These are phyloP conservation scores for Neophaeococcomyces aloes DNA, from an alignment of 2,329 filamentous ascomycete species.

Conservation along the genomic window DNA sequence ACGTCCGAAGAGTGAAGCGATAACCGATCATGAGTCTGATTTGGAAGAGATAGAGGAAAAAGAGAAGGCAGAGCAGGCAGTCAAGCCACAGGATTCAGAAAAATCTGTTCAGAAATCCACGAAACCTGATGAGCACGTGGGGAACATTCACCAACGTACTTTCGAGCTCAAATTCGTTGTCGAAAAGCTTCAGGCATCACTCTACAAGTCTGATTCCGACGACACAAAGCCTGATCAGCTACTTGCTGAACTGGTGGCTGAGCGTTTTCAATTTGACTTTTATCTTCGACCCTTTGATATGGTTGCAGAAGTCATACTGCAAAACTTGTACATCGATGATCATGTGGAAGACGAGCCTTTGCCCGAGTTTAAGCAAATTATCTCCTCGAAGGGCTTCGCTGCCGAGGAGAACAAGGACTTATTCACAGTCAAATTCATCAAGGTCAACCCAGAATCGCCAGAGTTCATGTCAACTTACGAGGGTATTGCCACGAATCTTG, in stretches of 20 bases:
- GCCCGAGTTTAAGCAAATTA: conserved; percentile 89
- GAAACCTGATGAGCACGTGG: no score
- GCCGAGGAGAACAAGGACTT: conserved; percentile 66
- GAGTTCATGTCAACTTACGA: conserved; percentile 90
- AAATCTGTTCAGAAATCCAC: no score
- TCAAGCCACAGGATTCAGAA: no score
- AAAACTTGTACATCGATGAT: conserved; percentile 81
- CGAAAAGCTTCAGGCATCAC: conserved; percentile 81
- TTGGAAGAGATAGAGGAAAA: conserved; percentile 50
- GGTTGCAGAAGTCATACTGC: conserved; percentile 79
- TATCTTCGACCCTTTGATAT: conserved; percentile 86
- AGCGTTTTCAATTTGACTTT: conserved; percentile 77
- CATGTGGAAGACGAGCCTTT: conserved; percentile 79
- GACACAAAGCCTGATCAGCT: conserved; percentile 65
- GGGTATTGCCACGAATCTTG: conserved; percentile 85
- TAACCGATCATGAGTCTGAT: conserved; percentile 61
- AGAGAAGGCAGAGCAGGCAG: conserved; percentile 44
- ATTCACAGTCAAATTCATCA: conserved; percentile 78
- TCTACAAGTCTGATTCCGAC: conserved; percentile 77
- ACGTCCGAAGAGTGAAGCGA: conserved; percentile 58
- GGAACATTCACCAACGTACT: conserved; percentile 70
- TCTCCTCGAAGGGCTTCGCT: conserved; percentile 73
- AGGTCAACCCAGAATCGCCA: conserved; percentile 80
- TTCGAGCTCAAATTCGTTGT: conserved; percentile 98
- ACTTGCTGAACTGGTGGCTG: conserved; percentile 81